Evolutionary conservation across 257 asterid genomes (phyloP).

Genomic region (Fraxinus anomala): DNA sequence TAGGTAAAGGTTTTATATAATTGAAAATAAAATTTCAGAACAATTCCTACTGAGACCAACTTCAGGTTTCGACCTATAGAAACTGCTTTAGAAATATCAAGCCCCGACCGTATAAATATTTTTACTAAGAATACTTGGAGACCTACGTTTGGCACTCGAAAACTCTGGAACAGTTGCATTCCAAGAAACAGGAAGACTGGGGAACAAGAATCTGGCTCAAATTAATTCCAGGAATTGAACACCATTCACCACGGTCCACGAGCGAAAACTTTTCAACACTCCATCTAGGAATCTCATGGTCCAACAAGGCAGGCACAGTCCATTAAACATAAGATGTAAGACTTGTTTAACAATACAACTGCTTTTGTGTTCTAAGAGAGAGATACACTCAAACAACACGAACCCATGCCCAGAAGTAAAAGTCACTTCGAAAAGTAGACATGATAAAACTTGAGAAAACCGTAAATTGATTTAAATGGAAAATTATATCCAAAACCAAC

Average conservation of each 20-base stretch:
- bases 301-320: background rate
- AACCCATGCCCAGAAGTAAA: background rate
- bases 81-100: background rate
- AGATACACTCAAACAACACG: background rate
- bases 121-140: background rate
- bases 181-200: background rate
- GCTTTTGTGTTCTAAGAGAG: background rate
- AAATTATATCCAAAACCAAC: background rate
- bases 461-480: background rate
- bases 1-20: background rate
- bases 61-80: background rate
- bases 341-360: background rate
- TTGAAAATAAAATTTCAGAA: background rate
- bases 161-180: background rate
- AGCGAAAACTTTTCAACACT: background rate
- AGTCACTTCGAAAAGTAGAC: background rate
- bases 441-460: background rate
- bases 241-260: background rate
- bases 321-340: background rate
- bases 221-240: background rate
- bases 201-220: background rate
- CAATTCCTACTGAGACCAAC: too few relatives aligned
- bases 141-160: background rate
- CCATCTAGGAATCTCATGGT: background rate
- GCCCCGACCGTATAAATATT: background rate